Base-by-base conservation (phyloP, 257 asterid genomes). In the Salvia rosmarinus region DNA sequence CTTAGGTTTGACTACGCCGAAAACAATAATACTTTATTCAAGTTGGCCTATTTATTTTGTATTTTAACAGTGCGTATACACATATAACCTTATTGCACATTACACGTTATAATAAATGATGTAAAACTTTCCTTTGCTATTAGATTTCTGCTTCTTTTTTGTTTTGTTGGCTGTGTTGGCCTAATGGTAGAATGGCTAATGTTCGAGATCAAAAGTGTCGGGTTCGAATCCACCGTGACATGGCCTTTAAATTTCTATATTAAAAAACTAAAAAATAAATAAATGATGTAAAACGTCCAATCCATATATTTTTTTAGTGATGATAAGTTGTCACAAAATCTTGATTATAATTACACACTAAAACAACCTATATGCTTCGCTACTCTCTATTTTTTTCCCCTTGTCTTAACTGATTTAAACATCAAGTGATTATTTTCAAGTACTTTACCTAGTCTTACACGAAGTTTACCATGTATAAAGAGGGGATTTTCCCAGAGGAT, bases 1-100 rank as follows among this genome's bases (percentile, higher is more conserved):
- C 16, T 65, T 46, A 65, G 71, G 71, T 65, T 65, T 43, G 70
- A 64, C 70, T 64, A 35, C 10, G 43, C 42, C 14, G 21, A 42
- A 43, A 40, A 6, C 0, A 42, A 39, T 43, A 13, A 42, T 11
- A 44, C 7, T 21, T 5, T 63, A 23, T 20, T 64, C 40, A 21
- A 64, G 55, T 42, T 42, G 40, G 40, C 55, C 49, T 32, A 13
- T 59, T 32, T 3, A 60, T 14, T 39, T 21, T 8, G 25, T 62
- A 1, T 62, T 5, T 10, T 62, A 5, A 40, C 10, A 14, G 17
- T 11, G 3, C 12, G 6, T 19, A 12, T 5, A 9, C 23, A 59
- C 6, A 16, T 34, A 9, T 14, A 37, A n/a, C n/a, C 2, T 64
- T 21, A 23, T 43, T 13, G 25, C 5, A 12, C n/a, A 64, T 23